A percentile compares a stretch with the other conserved stretches of the same genome.
phyloP scores from a whole-genome alignment of 2,329 filamentous ascomycete genomes.

The Trichoderma polysporum region DNA sequence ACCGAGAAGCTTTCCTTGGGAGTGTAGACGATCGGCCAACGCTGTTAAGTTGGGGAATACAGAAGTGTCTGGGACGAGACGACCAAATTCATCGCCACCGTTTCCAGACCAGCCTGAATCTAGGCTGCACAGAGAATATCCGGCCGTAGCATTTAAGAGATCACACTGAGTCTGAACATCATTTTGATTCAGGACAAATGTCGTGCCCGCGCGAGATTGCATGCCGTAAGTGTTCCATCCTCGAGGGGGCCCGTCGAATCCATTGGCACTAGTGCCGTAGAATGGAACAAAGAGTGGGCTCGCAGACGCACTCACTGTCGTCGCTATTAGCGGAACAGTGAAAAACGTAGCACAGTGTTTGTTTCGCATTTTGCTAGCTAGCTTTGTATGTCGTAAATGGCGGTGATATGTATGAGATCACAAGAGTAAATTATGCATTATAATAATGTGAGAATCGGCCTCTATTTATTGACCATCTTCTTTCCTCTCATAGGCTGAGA shows the following conservation, averaged over 20 bases:
- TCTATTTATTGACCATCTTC: background rate
- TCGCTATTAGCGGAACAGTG: background rate
- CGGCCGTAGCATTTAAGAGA: background rate
- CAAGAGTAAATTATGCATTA: background rate
- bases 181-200: background rate
- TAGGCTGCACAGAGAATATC: slow-evolving; percentile 8
- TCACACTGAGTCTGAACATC: slow-evolving; percentile 1
- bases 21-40: background rate
- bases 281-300: slow-evolving; percentile 12
- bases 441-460: too few species aligned
- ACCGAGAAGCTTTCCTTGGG: slow-evolving; percentile 2
- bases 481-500: background rate
- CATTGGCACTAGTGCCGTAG: slow-evolving; percentile 8
- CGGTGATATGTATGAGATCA: background rate
- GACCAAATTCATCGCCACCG: background rate
- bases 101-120: slow-evolving; percentile 12
- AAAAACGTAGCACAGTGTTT: background rate
- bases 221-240: slow-evolving; percentile 13
- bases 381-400: background rate
- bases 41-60: slow-evolving; percentile 7
- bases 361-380: background rate
- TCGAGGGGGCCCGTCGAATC: background rate
- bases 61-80: slow-evolving; percentile 2
- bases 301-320: background rate
- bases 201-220: background rate